Evolutionary conservation across 495 filamentous ascomycete genomes (phyloP), one percentile per base, ranked within the genome.

Genomic region (Tuber umbilicatum): DNA sequence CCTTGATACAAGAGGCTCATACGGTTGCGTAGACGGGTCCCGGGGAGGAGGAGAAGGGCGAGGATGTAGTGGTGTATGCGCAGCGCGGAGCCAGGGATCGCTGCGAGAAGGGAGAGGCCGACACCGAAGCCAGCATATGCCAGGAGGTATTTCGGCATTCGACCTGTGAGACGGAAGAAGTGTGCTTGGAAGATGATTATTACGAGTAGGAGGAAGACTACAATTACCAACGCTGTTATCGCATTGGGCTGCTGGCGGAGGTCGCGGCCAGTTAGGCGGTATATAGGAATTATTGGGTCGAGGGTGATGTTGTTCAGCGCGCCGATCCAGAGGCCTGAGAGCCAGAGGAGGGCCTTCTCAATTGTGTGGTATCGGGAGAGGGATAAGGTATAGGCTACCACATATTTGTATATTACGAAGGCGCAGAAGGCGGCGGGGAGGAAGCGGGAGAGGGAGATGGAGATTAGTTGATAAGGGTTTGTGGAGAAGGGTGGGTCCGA

Each of bases 31-130:
- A 97, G 87, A 64, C 89, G 89, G 0, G 94, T 97, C 0, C 93
- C 93, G 0, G 92, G 93, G 21, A 97, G 89, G 0, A 98, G 87
- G 2, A 89, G 82, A 2, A 97, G 85, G 17, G 92, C 94, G 21
- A 99, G 87, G 77, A 99, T 91, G 78, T 99, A 99, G 81, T 99
- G 95, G 80, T 98, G 96, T 73, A 98, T 94, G 17, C 95, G 88
- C 70, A 99, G 87, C 69, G 88, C 91, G n/a, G 97, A 89, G n/a
- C 88, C 88, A 0, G 95, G 94, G 17, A 97, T 84, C 0, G 89
- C 86, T 0, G 94, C 85, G 73, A 93, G 83, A 68, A 92, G 71
- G 5, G 89, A 82, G 27, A 93, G 86, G 0, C 85, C 83, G 0
- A 84, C 80, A 70, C 90, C 86, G 40, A 91, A 85, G 16, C 88